Evolutionary conservation across 257 asterid species (phyloP), one percentile per base, ranked within the genome.

Genomic region (Solanum etuberosum): DNA sequence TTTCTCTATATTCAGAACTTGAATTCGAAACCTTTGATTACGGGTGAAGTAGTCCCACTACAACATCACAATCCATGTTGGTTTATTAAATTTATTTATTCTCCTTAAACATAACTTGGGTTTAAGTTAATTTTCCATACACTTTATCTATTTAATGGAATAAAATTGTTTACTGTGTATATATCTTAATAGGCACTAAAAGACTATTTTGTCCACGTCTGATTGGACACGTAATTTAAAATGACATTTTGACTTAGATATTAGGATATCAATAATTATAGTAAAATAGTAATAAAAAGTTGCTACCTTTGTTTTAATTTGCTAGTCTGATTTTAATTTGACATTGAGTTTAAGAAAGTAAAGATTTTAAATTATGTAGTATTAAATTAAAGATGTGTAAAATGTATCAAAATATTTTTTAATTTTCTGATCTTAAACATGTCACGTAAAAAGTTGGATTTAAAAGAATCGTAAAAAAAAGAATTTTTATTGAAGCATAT

Each of bases 241-340:
- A 25, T 27, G 40, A 15, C 9, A 80, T 42, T 27, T 78, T 78
- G 38, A 78, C 63, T 42, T 27, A 2, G 16, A 25, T 42, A 76
- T 25, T 7, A 35, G 48, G 20, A 42, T 43, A 78, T 42, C 38
- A 42, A 16, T 27, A 40, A 23, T n/a, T 9, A 14, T 13, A n/a
- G 14, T 13, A 40, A 76, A 38, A 13, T 76, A 42, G 32, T 42
- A 72, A 7, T 7, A 21, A 40, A 11, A 3, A 40, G 5, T 6
- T 21, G 20, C 12, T 20, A 0, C 5, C 25, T 57, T 0, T 0
- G 0, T 7, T 57, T 61, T 2, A 9, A 61, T 61, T 59, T 59
- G 29, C 27, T 59, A 59, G 29, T 23, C 6, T n/a, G 2, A n/a
- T 61, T 61, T 61, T 23, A 0, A n/a, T 5, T n/a, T 9, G 68